Evolutionary conservation across 495 filamentous ascomycete species (phyloP).

Genomic region (Entonaema liquescens): DNA sequence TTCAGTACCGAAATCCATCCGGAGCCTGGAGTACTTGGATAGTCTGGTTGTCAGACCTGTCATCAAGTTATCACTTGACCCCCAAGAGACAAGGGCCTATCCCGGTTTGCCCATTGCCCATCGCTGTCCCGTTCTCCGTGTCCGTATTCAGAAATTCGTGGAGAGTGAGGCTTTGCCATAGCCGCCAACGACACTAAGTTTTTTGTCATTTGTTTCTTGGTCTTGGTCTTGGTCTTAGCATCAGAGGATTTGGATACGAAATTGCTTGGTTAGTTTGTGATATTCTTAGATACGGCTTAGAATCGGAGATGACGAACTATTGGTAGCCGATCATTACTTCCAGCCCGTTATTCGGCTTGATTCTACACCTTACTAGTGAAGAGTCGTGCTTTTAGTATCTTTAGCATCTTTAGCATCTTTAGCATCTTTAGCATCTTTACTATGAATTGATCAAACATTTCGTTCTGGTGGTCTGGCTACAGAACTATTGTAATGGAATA

Average conservation of each 20-base stretch:
- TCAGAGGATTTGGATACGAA: conserved; percentile 8
- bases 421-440: background rate
- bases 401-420: background rate
- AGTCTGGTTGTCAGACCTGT: conserved; percentile 8
- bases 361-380: conserved; percentile 7
- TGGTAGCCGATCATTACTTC: conserved; percentile 25
- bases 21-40: conserved; percentile 6
- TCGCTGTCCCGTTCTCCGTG: conserved; percentile 26
- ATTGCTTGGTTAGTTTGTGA: conserved; percentile 26
- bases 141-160: conserved; percentile 37
- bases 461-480: background rate
- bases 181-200: conserved; percentile 13
- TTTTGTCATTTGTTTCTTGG: conserved; percentile 16
- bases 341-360: conserved; percentile 18
- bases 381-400: background rate
- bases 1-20: conserved; percentile 13
- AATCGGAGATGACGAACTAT: conserved; percentile 27
- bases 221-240: background rate
- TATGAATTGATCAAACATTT: background rate
- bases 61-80: conserved; percentile 37
- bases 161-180: conserved; percentile 34
- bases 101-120: conserved; percentile 26
- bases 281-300: conserved; percentile 28
- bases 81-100: conserved; percentile 25
- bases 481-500: conserved; percentile 23